Conservation (phyloP, 768 basidiomycete species). For the Clitopilus passeckerianus region DNA sequence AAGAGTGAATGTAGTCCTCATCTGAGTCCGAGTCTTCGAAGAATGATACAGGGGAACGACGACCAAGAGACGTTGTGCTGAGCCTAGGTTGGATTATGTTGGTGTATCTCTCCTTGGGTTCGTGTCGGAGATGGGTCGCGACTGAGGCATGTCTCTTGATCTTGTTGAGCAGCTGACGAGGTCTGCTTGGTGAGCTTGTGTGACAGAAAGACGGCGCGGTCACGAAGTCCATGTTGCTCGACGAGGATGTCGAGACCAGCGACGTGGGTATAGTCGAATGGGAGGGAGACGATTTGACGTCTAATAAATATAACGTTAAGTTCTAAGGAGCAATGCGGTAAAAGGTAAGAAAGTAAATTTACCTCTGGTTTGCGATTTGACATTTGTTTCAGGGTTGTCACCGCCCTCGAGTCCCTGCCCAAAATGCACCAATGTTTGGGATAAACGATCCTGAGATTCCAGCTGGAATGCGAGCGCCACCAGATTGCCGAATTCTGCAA, state of each 20-base stretch:
- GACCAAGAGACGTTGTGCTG: neutral
- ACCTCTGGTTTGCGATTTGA: neutral
- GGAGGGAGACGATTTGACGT: neutral
- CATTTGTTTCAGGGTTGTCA: neutral
- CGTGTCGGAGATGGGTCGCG: neutral
- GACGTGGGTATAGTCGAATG: neutral
- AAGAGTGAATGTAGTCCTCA: neutral
- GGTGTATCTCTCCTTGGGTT: neutral
- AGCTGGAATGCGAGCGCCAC: conserved; percentile 14
- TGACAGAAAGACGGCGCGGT: neutral
- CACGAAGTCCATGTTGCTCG: conserved; percentile 1
- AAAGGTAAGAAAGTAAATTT: neutral
- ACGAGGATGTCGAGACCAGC: neutral
- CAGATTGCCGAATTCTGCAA: conserved; percentile 14
- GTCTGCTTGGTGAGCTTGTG: conserved; percentile 5
- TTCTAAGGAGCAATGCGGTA: neutral
- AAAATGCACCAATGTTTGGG: conserved; percentile 12
- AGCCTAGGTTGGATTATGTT: neutral
- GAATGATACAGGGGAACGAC: neutral
- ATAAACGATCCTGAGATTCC: conserved; percentile 10
- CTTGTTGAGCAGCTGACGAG: conserved; percentile 13
- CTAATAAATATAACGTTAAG: conserved; percentile 2
- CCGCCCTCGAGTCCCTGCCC: conserved; percentile 1
- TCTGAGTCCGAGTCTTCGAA: neutral
- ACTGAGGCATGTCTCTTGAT: conserved; percentile 14